A percentile compares a stretch with the other conserved stretches of the same genome.
These are phyloP conservation scores for Globisporangium spinosum DNA, from an alignment of 352 stramenopile genomes.

Conservation along the genomic window DNA sequence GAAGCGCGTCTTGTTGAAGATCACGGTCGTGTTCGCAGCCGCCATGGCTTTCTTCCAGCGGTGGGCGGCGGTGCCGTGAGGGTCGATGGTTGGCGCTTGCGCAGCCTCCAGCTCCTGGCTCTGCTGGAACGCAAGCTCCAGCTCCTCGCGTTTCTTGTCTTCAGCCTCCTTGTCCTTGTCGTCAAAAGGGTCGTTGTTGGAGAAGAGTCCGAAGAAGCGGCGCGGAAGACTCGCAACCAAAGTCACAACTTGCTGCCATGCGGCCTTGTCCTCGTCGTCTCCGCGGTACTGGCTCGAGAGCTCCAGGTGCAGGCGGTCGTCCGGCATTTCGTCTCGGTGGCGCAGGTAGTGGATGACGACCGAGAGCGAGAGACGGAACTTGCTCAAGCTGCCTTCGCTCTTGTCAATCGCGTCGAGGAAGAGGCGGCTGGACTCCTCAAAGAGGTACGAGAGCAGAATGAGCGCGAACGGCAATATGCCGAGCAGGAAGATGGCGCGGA, in stretches of 20 bases:
- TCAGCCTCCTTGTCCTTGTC: slow-evolving; percentile 74
- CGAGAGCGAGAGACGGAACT: slow-evolving; percentile 79
- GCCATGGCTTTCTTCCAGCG: slow-evolving; percentile 75
- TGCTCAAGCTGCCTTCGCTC: slow-evolving; percentile 73
- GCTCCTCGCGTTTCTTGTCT: slow-evolving; percentile 56
- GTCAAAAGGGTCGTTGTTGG: slow-evolving; percentile 62
- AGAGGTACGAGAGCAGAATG: slow-evolving; percentile 84
- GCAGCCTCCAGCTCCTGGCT: slow-evolving; percentile 27
- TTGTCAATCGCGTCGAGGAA: slow-evolving; percentile 86
- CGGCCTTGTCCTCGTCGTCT: slow-evolving; percentile 59
- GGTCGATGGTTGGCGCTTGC: slow-evolving; percentile 14
- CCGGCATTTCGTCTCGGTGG: slow-evolving; percentile 74
- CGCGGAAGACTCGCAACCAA: slow-evolving; percentile 33
- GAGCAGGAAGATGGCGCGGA: slow-evolving; percentile 67
- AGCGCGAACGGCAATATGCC: slow-evolving; percentile 69
- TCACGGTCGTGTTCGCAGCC: slow-evolving; percentile 60
- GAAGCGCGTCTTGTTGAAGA: slow-evolving; percentile 77
- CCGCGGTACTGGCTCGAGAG: slow-evolving; percentile 42
- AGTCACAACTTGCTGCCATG: slow-evolving; percentile 47
- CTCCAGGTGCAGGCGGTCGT: slow-evolving; percentile 64
- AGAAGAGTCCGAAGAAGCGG: slow-evolving; percentile 41
- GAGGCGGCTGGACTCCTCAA: slow-evolving; percentile 77
- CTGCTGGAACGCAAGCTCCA: slow-evolving; percentile 58
- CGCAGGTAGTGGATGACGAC: slow-evolving; percentile 86
- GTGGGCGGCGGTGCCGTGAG: slow-evolving; percentile 25